phyloP scores from a whole-genome alignment of 257 asterid genomes.

The Capsicum baccatum region DNA sequence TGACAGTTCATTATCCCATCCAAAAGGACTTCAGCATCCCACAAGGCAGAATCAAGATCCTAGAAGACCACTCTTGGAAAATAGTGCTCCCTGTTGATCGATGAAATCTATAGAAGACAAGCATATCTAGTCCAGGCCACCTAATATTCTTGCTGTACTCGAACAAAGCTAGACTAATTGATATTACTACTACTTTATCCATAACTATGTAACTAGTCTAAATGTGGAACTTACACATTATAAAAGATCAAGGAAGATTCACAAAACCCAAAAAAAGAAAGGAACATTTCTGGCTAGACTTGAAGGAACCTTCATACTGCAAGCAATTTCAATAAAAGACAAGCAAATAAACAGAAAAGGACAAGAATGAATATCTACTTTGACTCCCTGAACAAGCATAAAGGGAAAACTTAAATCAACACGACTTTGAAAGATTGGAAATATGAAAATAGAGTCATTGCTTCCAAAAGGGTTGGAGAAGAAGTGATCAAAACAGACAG shows the following conservation, averaged over 20 bases:
- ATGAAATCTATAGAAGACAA: slow-evolving; percentile 11
- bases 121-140: slow-evolving; percentile 16
- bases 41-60: background rate
- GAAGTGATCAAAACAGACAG: background rate
- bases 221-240: slow-evolving; percentile 1
- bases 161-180: background rate
- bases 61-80: background rate
- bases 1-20: background rate
- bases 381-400: background rate
- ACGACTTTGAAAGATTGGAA: background rate
- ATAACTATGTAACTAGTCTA: slow-evolving; percentile 7
- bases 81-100: background rate
- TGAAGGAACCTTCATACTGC: background rate
- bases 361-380: slow-evolving; percentile 6
- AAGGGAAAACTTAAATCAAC: slow-evolving; percentile 1
- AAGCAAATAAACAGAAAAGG: background rate
- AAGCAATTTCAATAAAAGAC: slow-evolving; percentile 15
- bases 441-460: background rate
- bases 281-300: background rate
- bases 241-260: slow-evolving; percentile 4
- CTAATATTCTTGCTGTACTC: slow-evolving; percentile 14
- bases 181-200: background rate
- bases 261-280: background rate
- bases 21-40: background rate
- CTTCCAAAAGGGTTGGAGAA: background rate